Base-by-base conservation (phyloP, 495 filamentous ascomycete genomes). In the Penicillium argentinense region DNA sequence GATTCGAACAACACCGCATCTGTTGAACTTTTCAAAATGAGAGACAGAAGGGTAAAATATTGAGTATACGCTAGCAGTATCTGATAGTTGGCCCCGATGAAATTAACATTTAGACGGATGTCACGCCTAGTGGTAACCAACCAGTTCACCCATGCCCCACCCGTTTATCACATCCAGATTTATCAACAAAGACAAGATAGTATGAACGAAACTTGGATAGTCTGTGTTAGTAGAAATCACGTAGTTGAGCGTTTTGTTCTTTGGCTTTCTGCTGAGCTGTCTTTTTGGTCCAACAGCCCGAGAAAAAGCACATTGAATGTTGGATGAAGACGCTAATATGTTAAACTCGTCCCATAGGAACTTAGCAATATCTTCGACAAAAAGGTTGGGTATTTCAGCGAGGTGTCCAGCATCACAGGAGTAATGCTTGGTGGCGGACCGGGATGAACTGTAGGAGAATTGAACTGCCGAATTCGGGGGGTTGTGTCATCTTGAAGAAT, bases 391-490 rank as follows among this genome's bases (percentile, higher is more conserved):
- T 7, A 41, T 40, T 40, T 47, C 43, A 8, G 27, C 19, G 32
- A 51, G 48, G 25, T 51, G 26, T 53, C 36, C 18, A 53, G 47
- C 39, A 65, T 65, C 18, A 47, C 28, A 37, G 48, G 54, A 23
- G 51, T 41, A 24, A 64, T 53, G 30, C n/a, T 16, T 30, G 29
- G 34, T 30, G 14, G 37, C 21, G 39, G 26, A 40, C 54, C 57
- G 1, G 4, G 24, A 8, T 17, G 16, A 42, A 53, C 57, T 50
- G 22, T 32, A 39, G 49, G 56, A 16, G 54, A n/a, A n/a, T n/a
- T n/a, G n/a, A n/a, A n/a, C n/a, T n/a, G n/a, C n/a, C n/a, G n/a
- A n/a, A n/a, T n/a, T n/a, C n/a, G n/a, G n/a, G n/a, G n/a, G n/a
- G n/a, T n/a, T n/a, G n/a, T n/a, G n/a, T n/a, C n/a, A n/a, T n/a